Base-by-base conservation (phyloP, 148 eudicot species). In the Vaccinium myrtillus region DNA sequence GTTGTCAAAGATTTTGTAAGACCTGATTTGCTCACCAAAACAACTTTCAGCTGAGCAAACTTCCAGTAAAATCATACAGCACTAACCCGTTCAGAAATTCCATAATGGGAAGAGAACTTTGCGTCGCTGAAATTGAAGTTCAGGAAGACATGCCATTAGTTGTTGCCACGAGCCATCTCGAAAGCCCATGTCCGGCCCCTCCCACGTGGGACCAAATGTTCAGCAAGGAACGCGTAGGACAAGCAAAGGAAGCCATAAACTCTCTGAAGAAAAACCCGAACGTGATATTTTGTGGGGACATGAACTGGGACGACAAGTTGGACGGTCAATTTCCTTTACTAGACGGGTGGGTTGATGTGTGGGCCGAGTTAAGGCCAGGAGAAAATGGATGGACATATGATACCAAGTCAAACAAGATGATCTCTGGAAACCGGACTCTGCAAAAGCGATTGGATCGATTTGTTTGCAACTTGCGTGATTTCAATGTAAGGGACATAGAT, bases 241-340 rank as follows among this genome's bases (percentile, higher is more conserved):
- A 97, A 77, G 98, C 96, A 21, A 90, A 90, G 39, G 94, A 95
- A 75, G 93, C 98, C 48, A 21, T 97, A 30, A 86, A 59, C n/a
- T 25, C 82, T 51, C 96, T 97, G 16, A 83, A 89, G 48, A 76
- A 83, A 25, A 80, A 90, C 23, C 90, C 82, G 1, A 97, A 97
- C 49, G 94, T 86, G 63, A 87, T 97, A 4, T 97, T 95, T 78
- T 94, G 98, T 71, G 99, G 99, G 43, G 98, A 95, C 85, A 95
- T 95, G 99, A 97, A 97, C 84, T 97, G 99, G 99, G 94, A 91
- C 46, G 99, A 95, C 85, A 94, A 95, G 67, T 83, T 86, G 81
- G 98, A 95, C 51, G 98, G 99, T 2, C 85, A 84, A 14, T 93
- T 95, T 83, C 98, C 98, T 50, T 78, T 80, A 11, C 86, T 86